phyloP scores from a whole-genome alignment of 108 stramenopile species.

The Fragilaria radians region DNA sequence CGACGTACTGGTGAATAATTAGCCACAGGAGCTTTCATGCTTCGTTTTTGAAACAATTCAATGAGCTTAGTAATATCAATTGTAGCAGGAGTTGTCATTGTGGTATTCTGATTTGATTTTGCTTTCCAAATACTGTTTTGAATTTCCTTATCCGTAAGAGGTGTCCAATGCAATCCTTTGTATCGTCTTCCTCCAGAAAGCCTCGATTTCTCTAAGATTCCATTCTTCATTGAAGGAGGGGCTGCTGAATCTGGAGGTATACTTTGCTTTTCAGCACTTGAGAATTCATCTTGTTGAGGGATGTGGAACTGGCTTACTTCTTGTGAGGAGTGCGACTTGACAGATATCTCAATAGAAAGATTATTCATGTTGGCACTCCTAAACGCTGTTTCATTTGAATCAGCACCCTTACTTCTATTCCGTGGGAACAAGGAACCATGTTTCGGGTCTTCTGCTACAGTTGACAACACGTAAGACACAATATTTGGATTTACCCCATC shows the following conservation, averaged over 20 bases:
- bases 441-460: constrained; percentile 9
- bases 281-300: no score
- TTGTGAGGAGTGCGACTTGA: no score
- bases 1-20: constrained; percentile 5
- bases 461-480: constrained; percentile 36
- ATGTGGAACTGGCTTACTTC: no score
- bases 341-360: no score
- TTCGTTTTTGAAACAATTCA: constrained; percentile 76
- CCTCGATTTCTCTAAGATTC: no score
- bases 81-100: constrained; percentile 27
- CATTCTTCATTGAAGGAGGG: no score
- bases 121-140: constrained; percentile 56
- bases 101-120: constrained; percentile 38
- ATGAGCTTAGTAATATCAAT: constrained; percentile 62
- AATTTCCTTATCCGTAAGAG: constrained; percentile 46
- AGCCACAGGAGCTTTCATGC: constrained; percentile 18
- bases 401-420: constrained; percentile 16
- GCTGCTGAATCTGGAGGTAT: constrained; percentile 61
- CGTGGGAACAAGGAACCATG: neutral
- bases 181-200: constrained; percentile 31
- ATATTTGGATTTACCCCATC: constrained; percentile 53
- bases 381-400: constrained; percentile 24
- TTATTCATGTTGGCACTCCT: constrained; percentile 29
- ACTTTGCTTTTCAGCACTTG: constrained; percentile 63
- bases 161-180: constrained; percentile 71